Evolutionary conservation across 2,329 filamentous ascomycete species (phyloP).

Genomic region (Ascomycota sp.): DNA sequence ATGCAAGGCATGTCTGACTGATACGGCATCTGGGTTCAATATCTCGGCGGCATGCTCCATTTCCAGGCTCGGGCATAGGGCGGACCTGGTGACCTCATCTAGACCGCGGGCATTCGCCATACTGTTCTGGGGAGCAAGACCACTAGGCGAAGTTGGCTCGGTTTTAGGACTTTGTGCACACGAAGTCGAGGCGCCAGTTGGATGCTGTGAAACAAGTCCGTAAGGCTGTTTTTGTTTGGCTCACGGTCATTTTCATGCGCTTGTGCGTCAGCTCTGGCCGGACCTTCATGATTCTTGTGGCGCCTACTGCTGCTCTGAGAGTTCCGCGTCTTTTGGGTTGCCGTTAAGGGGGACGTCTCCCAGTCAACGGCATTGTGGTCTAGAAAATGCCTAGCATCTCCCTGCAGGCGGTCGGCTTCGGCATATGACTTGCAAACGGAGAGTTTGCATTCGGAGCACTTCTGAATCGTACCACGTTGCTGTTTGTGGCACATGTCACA

Average conservation of each 20-base stretch:
- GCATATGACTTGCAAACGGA: constrained; percentile 7
- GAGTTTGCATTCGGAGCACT: constrained; percentile 7
- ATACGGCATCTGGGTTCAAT: constrained; percentile 1
- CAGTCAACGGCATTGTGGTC: constrained; percentile 5
- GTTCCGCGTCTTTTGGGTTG: neutral
- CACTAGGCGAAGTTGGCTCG: too few relatives aligned
- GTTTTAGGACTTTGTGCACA: too few relatives aligned
- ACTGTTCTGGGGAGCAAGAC: too few relatives aligned
- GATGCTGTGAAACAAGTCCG: too few relatives aligned
- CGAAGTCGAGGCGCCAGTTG: too few relatives aligned
- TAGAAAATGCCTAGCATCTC: constrained; percentile 5
- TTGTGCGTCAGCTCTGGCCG: neutral
- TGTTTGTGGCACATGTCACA: constrained; percentile 8
- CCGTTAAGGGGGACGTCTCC: constrained; percentile 1
- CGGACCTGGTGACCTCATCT: too few relatives aligned
- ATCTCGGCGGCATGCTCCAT: constrained; percentile 1
- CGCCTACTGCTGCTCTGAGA: neutral
- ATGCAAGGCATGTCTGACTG: too few relatives aligned
- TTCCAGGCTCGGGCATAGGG: neutral
- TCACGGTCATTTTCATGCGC: too few relatives aligned
- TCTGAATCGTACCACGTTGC: constrained; percentile 7
- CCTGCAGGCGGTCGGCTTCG: constrained; percentile 2
- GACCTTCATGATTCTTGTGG: neutral
- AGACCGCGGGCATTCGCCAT: too few relatives aligned
- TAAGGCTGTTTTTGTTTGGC: too few relatives aligned